Conservation (phyloP, 768 basidiomycete species). For the Mycena galopus region DNA sequence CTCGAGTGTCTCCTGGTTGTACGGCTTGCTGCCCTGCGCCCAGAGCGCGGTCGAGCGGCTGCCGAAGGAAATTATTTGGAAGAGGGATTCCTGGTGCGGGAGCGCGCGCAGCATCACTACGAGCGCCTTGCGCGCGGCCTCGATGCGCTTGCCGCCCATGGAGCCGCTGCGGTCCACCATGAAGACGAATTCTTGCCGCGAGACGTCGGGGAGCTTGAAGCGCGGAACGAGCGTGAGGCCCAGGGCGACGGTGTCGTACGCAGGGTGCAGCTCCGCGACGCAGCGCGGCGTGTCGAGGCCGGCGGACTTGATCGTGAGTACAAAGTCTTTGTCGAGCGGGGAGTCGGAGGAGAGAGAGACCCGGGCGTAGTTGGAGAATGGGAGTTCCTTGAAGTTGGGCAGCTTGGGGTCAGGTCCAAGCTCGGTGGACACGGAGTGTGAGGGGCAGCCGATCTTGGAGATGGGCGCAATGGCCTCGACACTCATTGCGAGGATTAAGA, state of each 20-base stretch:
- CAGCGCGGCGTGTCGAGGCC: conserved; percentile 58
- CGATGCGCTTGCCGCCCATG: conserved; percentile 50
- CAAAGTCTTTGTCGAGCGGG: conserved; percentile 53
- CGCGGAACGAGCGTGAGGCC: conserved; percentile 58
- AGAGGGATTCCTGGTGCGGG: conserved; percentile 47
- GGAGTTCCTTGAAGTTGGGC: conserved; percentile 33
- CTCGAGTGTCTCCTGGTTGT: conserved; percentile 41
- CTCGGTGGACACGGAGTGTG: conserved; percentile 34
- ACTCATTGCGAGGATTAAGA: conserved; percentile 17
- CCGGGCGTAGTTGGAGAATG: conserved; percentile 31
- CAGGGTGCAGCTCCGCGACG: conserved; percentile 49
- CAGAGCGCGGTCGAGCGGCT: conserved; percentile 41
- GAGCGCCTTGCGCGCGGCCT: conserved; percentile 54
- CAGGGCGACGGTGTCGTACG: conserved; percentile 47
- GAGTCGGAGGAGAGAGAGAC: conserved; percentile 21
- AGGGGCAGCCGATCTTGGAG: conserved; percentile 31
- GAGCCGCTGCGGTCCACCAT: conserved; percentile 61
- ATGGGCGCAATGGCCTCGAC: conserved; percentile 33
- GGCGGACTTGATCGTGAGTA: conserved; percentile 53
- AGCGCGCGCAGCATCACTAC: conserved; percentile 55
- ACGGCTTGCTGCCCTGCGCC: conserved; percentile 40
- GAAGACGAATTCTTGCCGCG: conserved; percentile 60
- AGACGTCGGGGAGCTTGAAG: conserved; percentile 51
- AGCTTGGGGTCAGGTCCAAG: conserved; percentile 32
- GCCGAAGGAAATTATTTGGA: conserved; percentile 63